phyloP scores from a whole-genome alignment of 139 green algal species.

The Chlorella sp. region DNA sequence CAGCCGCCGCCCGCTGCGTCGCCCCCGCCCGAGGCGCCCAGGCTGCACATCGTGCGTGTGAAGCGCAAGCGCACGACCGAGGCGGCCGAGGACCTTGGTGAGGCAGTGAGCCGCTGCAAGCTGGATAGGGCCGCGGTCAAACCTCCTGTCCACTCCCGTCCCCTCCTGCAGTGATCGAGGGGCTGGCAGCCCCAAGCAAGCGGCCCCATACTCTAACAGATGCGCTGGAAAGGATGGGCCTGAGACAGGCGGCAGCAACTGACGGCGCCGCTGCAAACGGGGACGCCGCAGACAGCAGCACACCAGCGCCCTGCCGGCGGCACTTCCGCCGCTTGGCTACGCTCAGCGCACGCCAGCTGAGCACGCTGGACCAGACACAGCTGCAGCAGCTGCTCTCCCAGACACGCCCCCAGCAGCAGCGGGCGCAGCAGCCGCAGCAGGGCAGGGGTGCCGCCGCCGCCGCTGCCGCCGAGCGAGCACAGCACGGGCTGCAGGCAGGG shows the following conservation, averaged over 20 bases:
- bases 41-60: constrained; percentile 32
- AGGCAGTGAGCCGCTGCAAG: neutral
- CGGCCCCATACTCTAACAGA: constrained; percentile 8
- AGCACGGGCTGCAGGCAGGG: neutral
- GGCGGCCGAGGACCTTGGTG: constrained; percentile 31
- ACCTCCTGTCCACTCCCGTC: neutral
- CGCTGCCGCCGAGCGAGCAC: neutral
- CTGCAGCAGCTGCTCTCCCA: constrained; percentile 9
- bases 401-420: neutral
- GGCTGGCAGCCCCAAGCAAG: constrained; percentile 8
- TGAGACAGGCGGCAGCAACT: neutral
- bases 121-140: neutral
- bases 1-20: too few species aligned
- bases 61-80: constrained; percentile 31
- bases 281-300: neutral
- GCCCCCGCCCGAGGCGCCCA: too few species aligned
- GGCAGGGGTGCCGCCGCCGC: neutral
- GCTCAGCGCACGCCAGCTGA: constrained; percentile 33
- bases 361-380: constrained; percentile 7
- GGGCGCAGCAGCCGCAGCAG: neutral
- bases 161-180: constrained; percentile 25
- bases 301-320: neutral
- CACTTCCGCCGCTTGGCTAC: constrained; percentile 27
- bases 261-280: neutral
- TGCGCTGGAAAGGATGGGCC: constrained; percentile 4